Conservation (phyloP, 306 rosid genomes). For the Abrus pulchellus region DNA sequence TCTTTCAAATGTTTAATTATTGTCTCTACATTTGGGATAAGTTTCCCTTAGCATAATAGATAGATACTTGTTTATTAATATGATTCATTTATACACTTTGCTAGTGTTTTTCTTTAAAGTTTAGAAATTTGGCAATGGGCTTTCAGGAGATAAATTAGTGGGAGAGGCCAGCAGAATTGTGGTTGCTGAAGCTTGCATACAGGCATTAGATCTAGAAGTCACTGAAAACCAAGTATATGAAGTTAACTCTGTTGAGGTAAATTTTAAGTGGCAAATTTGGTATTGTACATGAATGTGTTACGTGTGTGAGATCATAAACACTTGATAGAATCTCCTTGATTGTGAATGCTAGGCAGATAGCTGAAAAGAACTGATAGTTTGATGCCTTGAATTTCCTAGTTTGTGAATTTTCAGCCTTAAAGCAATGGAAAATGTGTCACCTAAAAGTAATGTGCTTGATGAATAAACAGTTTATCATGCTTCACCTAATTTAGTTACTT, state of each 20-base stretch:
- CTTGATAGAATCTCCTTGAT: conserved; percentile 5
- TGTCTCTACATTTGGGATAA: background rate
- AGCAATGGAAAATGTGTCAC: background rate
- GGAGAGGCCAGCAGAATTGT: conserved; percentile 94
- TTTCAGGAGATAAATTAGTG: conserved; percentile 88
- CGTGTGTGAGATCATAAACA: background rate
- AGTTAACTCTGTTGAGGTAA: conserved; percentile 88
- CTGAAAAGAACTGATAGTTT: background rate
- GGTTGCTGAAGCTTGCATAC: conserved; percentile 97
- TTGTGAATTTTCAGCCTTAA: background rate
- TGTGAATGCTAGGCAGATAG: background rate
- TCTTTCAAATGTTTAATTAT: conserved; percentile 4
- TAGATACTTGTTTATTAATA: background rate
- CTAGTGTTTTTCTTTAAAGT: conserved; percentile 13
- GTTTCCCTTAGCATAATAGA: background rate
- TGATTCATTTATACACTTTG: background rate
- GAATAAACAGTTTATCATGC: too few species aligned
- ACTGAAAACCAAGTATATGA: conserved; percentile 84
- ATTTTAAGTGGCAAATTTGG: conserved; percentile 37
- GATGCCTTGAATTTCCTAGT: background rate
- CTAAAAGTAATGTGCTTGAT: background rate
- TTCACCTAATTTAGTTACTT: background rate
- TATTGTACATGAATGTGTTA: background rate
- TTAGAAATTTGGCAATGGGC: conserved; percentile 14
- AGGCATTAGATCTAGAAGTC: conserved; percentile 84